These are phyloP conservation scores for Citrus glauca DNA, from an alignment of 345 rosid species.

Conservation along the genomic window DNA sequence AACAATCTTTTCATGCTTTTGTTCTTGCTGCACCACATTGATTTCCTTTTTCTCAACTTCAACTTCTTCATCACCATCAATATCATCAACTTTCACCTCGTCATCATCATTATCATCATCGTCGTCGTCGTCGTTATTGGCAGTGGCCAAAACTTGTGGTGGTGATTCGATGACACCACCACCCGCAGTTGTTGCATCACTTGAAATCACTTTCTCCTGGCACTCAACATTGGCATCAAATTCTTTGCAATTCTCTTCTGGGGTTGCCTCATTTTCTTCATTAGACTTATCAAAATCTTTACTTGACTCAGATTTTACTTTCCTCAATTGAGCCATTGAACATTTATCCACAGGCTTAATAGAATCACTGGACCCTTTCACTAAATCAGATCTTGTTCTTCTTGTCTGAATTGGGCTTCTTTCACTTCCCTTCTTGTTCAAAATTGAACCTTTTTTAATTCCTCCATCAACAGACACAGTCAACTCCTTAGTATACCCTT, in stretches of 20 bases:
- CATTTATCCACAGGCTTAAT: conserved; percentile 7
- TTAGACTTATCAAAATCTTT: conserved; percentile 19
- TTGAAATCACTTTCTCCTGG: conserved; percentile 43
- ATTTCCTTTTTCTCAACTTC: conserved; percentile 45
- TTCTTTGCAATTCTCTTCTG: conserved; percentile 35
- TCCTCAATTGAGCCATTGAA: conserved; percentile 19
- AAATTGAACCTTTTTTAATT: conserved; percentile 32
- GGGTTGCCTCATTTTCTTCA: conserved; percentile 26
- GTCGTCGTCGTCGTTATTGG: neutral
- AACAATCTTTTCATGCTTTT: neutral
- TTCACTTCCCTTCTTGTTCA: conserved; percentile 30
- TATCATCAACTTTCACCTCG: too few species aligned
- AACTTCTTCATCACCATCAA: conserved; percentile 22
- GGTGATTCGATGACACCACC: conserved; percentile 11
- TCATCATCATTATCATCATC: conserved; percentile 27
- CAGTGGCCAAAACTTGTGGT: neutral
- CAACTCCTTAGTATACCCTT: conserved; percentile 20
- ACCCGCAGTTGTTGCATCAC: conserved; percentile 12
- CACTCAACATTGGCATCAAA: conserved; percentile 33
- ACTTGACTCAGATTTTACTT: conserved; percentile 21
- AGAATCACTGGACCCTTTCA: conserved; percentile 16
- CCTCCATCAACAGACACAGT: conserved; percentile 33
- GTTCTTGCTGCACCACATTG: conserved; percentile 17
- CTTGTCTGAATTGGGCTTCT: conserved; percentile 38
- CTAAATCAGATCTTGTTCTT: conserved; percentile 43